Evolutionary conservation across 768 basidiomycete genomes (phyloP), one percentile per base, ranked within the genome.

Genomic region (Cyclocybe cylindracea): DNA sequence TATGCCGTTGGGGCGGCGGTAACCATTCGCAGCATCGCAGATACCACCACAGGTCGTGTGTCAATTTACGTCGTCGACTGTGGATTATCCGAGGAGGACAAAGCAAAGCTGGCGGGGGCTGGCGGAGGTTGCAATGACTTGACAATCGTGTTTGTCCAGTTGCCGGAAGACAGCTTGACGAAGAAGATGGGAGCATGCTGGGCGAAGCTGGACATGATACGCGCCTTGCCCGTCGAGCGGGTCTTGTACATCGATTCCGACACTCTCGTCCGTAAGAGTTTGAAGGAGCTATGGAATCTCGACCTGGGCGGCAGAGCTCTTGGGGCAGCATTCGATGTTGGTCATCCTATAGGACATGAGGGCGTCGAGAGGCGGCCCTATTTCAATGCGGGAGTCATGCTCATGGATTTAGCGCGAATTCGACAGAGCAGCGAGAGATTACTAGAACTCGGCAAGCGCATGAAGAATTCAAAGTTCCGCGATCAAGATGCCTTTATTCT

Each of bases 351-450:
- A 64, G 82, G 82, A 0, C 77, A 82, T 56, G 61, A 63, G 1
- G 67, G 53, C 4, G 39, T 70, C n/a, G 59, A 63, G 7, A 46
- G 52, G 19, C 58, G 51, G 1, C 66, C 68, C 7, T 83, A 82
- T 55, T 83, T 83, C 69, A 85, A 83, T 39, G 77, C 79, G 0
- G 82, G 82, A 0, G 79, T 85, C 9, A 55, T 85, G 48, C 63
- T 84, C 8, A 52, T 84, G 52, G 76, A 84, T 64, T 66, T 84
- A 34, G 64, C 77, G 0, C 66, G 64, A 35, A 60, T 71, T 8
- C 68, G 82, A 10, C 36, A 33, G 14, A 48, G 44, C 3, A 18
- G 69, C 2, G 42, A 38, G 4, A 65, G 60, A 1, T 65, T 82
- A 38, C 50, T 59, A 18, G 50, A 47, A 14, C 32, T 66, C 31